These are phyloP conservation scores for Neurospora sp. DNA, from an alignment of 495 filamentous ascomycete genomes.

Conservation along the genomic window DNA sequence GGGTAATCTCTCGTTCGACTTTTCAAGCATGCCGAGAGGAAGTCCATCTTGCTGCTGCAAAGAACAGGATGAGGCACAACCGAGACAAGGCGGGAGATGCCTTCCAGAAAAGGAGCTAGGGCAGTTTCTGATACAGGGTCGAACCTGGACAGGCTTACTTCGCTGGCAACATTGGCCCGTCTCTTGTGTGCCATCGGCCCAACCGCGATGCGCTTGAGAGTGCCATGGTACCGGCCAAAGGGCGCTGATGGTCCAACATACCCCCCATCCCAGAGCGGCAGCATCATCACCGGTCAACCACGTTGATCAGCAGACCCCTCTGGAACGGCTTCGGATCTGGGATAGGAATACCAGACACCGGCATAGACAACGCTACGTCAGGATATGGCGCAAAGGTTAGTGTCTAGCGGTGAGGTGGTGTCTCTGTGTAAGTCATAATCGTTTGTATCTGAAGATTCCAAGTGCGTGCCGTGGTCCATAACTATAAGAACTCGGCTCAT, in stretches of 20 bases:
- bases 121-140: conserved; percentile 2
- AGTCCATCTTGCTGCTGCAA: not conserved
- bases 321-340: conserved; percentile 2
- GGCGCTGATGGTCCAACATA: conserved; percentile 7
- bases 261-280: conserved; percentile 4
- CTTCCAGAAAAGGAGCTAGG: not conserved
- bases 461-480: conserved; percentile 4
- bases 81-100: conserved; percentile 3
- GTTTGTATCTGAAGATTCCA: conserved; percentile 1
- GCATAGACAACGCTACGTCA: not conserved
- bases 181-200: not conserved
- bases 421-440: not conserved
- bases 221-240: not conserved
- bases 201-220: not conserved
- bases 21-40: not conserved
- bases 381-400: not conserved
- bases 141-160: conserved; percentile 4
- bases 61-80: conserved; percentile 11
- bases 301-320: conserved; percentile 22
- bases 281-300: conserved; percentile 7
- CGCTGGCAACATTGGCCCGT: conserved; percentile 1
- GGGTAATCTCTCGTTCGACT: not conserved
- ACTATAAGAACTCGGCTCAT: conserved; percentile 4
- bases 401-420: conserved; percentile 13
- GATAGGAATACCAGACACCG: conserved; percentile 9